phyloP scores from a whole-genome alignment of 2,329 filamentous ascomycete genomes.

The Colletotrichum salicis region DNA sequence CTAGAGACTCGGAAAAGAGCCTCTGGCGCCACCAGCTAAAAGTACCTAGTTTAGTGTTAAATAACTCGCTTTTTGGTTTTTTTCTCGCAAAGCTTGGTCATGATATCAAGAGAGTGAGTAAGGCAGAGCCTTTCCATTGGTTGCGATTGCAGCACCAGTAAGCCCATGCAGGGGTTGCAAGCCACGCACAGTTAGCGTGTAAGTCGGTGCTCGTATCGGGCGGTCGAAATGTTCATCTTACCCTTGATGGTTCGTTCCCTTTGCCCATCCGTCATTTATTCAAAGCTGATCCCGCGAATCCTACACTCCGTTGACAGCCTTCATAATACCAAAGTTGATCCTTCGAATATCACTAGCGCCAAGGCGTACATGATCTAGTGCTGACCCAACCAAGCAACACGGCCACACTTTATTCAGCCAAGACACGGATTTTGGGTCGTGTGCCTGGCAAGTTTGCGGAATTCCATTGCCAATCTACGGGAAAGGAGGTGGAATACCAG shows the following conservation, averaged over 20 bases:
- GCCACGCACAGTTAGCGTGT: neutral
- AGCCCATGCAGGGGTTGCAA: neutral
- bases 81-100: neutral
- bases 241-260: neutral
- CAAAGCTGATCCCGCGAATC: neutral
- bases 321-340: neutral
- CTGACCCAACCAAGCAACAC: neutral
- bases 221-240: neutral
- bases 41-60: neutral
- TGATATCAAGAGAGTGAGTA: neutral
- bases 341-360: neutral
- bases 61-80: neutral
- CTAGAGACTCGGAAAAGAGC: neutral
- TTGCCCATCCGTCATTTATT: neutral
- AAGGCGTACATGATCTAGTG: neutral
- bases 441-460: neutral
- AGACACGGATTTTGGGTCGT: neutral
- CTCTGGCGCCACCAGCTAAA: neutral
- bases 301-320: neutral
- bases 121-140: neutral
- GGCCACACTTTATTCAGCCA: neutral
- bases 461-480: neutral
- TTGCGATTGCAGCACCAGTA: neutral
- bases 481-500: neutral
- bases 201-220: neutral